Percentiles rank a stretch among this genome's conserved stretches.
Conservation (phyloP, 352 stramenopile genomes). For the Phytophthora rubi region DNA sequence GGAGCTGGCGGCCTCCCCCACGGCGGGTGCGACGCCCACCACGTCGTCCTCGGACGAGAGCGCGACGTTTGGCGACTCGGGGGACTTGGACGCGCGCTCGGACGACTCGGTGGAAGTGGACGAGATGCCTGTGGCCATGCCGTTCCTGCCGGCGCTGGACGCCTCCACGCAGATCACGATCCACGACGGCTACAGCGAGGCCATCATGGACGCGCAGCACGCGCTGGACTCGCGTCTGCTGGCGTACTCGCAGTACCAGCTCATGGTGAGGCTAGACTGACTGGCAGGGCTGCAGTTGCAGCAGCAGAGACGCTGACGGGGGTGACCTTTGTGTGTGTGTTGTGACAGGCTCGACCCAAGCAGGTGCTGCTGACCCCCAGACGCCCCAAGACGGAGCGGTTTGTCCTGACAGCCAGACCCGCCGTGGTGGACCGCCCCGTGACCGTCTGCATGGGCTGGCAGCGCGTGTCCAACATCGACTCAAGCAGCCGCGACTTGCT, state of each 20-base stretch:
- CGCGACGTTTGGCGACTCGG: conserved; percentile 42
- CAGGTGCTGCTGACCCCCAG: conserved; percentile 72
- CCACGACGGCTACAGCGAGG: conserved; percentile 80
- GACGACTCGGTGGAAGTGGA: conserved; percentile 60
- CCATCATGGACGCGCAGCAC: conserved; percentile 75
- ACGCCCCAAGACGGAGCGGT: conserved; percentile 50
- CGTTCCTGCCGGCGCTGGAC: conserved; percentile 78
- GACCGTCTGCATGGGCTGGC: conserved; percentile 88
- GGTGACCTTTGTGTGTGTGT: conserved; percentile 9
- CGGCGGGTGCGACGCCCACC: conserved; percentile 22
- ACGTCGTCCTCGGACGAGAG: conserved; percentile 38
- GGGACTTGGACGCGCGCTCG: conserved; percentile 31
- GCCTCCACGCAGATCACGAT: conserved; percentile 89
- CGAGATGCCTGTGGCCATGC: conserved; percentile 53
- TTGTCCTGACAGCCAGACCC: conserved; percentile 66
- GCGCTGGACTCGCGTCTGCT: conserved; percentile 79
- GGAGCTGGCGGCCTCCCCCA: conserved; percentile 31
- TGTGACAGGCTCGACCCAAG: conserved; percentile 54
- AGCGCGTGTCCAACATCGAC: conserved; percentile 78
- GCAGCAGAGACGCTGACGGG: background rate
- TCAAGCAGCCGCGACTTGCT: conserved; percentile 76
- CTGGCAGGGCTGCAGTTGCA: background rate
- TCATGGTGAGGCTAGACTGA: conserved; percentile 58
- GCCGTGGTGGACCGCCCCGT: conserved; percentile 74
- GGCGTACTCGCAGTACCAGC: conserved; percentile 86